Evolutionary conservation across 176 grass and related monocot species (phyloP).

Genomic region (Juncus inflexus): DNA sequence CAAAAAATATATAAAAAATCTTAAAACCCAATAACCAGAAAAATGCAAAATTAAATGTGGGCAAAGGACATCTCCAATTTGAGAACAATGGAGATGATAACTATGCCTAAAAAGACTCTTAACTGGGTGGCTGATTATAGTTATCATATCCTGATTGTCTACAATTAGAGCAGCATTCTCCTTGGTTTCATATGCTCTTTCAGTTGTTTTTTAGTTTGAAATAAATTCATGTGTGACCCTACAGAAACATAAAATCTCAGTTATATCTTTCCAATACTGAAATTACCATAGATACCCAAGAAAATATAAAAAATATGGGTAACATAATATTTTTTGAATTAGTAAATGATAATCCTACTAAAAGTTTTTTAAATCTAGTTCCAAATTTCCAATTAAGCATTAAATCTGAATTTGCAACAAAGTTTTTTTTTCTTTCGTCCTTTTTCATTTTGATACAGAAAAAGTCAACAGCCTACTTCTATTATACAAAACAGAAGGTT

Average conservation of each 20-base stretch:
- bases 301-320: background rate
- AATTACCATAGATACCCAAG: too few relatives aligned
- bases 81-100: background rate
- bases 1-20: background rate
- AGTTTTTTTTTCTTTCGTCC: too few relatives aligned
- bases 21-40: background rate
- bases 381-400: too few relatives aligned
- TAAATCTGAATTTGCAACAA: too few relatives aligned
- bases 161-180: conserved; percentile 22
- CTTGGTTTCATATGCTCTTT: conserved; percentile 24
- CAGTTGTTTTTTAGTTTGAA: conserved; percentile 21
- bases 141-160: conserved; percentile 17
- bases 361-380: too few relatives aligned
- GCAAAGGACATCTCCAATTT: conserved; percentile 1
- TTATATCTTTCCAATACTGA: too few relatives aligned
- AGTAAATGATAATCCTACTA: too few relatives aligned
- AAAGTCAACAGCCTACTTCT: too few relatives aligned
- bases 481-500: too few relatives aligned
- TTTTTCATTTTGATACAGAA: too few relatives aligned
- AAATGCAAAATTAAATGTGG: background rate
- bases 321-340: too few relatives aligned
- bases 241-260: too few relatives aligned
- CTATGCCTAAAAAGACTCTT: conserved; percentile 4
- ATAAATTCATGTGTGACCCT: background rate
- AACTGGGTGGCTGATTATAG: background rate